These are phyloP conservation scores for Sugiyamaella smithiae DNA, from an alignment of 805 yeast genomes.

Conservation along the genomic window DNA sequence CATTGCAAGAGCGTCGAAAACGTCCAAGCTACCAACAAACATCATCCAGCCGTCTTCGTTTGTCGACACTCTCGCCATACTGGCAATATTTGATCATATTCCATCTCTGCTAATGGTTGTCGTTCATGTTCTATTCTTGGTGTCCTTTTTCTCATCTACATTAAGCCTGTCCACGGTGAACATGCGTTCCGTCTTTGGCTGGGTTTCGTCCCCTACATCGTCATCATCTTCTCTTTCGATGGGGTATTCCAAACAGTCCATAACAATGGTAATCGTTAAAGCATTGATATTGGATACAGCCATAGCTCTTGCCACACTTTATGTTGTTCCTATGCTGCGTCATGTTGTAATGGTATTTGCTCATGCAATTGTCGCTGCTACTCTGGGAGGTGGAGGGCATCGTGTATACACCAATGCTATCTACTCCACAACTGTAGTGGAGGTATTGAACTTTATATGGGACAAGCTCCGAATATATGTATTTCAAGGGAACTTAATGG, in stretches of 20 bases:
- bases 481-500: conserved; percentile 9
- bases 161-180: conserved; percentile 13
- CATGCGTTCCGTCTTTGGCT: conserved; percentile 19
- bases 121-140: conserved; percentile 29
- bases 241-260: conserved; percentile 4
- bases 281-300: conserved; percentile 25
- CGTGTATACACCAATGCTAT: conserved; percentile 30
- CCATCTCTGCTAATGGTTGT: conserved; percentile 31
- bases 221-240: conserved; percentile 10
- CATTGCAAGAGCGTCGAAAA: conserved; percentile 1
- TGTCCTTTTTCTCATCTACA: conserved; percentile 20
- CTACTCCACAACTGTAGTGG: conserved; percentile 30
- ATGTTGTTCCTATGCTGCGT: conserved; percentile 19
- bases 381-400: conserved; percentile 34
- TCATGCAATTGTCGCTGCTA: conserved; percentile 32
- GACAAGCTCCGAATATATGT: conserved; percentile 14
- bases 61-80: conserved; percentile 35
- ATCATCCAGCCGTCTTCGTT: conserved; percentile 34
- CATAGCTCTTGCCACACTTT: conserved; percentile 22
- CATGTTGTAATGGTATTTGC: conserved; percentile 29
- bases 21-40: conserved; percentile 20
- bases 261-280: conserved; percentile 10
- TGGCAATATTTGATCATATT: conserved; percentile 31
- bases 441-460: conserved; percentile 21
- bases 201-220: conserved; percentile 16